phyloP scores from a whole-genome alignment of 2,329 filamentous ascomycete genomes.

The Penicillium glabrum region DNA sequence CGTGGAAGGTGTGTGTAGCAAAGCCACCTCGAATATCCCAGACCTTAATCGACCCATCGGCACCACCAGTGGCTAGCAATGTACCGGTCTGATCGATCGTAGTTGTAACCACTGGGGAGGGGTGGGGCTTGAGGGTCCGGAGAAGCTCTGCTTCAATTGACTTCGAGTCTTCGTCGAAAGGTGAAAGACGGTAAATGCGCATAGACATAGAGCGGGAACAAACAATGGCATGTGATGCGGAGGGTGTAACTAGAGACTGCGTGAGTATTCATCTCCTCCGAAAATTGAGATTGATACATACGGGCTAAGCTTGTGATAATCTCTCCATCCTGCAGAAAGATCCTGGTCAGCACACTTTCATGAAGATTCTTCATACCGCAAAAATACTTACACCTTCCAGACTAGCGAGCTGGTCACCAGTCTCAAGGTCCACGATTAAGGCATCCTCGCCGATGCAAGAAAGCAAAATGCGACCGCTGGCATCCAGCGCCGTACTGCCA shows the following conservation, averaged over 20 bases:
- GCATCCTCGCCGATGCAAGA: constrained; percentile 91
- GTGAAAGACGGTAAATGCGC: constrained; percentile 78
- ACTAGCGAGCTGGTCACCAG: constrained; percentile 75
- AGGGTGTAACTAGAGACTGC: constrained; percentile 69
- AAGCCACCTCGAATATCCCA: constrained; percentile 93
- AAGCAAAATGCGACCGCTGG: constrained; percentile 77
- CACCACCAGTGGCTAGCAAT: constrained; percentile 85
- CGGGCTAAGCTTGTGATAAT: constrained; percentile 47
- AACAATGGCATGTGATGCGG: constrained; percentile 80
- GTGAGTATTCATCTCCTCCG: constrained; percentile 5
- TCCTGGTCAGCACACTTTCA: not conserved
- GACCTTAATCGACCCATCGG: constrained; percentile 91
- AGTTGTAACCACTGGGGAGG: constrained; percentile 82
- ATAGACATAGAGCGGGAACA: constrained; percentile 96
- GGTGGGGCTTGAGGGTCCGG: constrained; percentile 84
- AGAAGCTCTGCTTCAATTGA: constrained; percentile 66
- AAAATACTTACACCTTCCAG: constrained; percentile 73
- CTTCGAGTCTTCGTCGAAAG: constrained; percentile 55
- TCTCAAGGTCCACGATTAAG: constrained; percentile 79
- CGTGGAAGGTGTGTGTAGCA: constrained; percentile 91
- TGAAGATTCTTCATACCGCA: constrained; percentile 12
- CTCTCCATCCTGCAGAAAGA: constrained; percentile 61
- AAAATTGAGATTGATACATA: constrained; percentile 25
- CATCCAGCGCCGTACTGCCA: constrained; percentile 80
- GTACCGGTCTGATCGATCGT: constrained; percentile 85